Percentiles rank a stretch among this genome's conserved stretches.
phyloP scores from a whole-genome alignment of 306 rosid species.

The Cercis canadensis region DNA sequence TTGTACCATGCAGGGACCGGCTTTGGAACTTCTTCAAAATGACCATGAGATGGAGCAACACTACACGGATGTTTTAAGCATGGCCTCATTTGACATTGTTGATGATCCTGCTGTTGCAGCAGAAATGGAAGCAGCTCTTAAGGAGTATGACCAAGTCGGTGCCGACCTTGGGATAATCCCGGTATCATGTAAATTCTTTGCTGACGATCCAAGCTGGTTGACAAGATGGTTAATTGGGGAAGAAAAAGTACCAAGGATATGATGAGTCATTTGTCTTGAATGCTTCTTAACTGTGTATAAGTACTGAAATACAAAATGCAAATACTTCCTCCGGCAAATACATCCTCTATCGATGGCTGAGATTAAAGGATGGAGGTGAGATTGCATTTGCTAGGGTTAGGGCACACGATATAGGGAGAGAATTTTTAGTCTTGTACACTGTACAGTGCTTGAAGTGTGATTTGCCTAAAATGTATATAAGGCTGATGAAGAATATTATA shows the following conservation, averaged over 20 bases:
- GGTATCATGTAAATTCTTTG: slow-evolving; percentile 61
- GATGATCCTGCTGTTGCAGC: slow-evolving; percentile 60
- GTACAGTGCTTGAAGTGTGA: too few species aligned
- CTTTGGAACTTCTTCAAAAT: slow-evolving; percentile 65
- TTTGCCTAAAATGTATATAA: too few species aligned
- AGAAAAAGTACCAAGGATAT: slow-evolving; percentile 64
- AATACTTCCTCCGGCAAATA: too few species aligned
- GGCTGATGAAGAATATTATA: too few species aligned
- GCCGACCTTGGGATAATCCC: slow-evolving; percentile 88
- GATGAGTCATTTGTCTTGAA: neutral
- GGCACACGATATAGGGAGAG: neutral
- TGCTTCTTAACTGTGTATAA: too few species aligned
- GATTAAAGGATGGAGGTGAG: too few species aligned
- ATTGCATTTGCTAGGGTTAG: too few species aligned
- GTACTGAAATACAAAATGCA: too few species aligned
- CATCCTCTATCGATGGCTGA: too few species aligned
- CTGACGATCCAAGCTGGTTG: slow-evolving; percentile 92
- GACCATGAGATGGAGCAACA: slow-evolving; percentile 76
- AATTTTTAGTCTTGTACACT: too few species aligned
- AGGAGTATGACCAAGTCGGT: slow-evolving; percentile 79
- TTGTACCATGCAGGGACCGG: slow-evolving; percentile 67
- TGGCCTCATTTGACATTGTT: slow-evolving; percentile 56
- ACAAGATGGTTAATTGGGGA: slow-evolving; percentile 86
- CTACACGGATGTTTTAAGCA: slow-evolving; percentile 66
- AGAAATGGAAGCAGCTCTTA: slow-evolving; percentile 85